Conservation (phyloP, 176 grass and related monocot species). For the Eragrostis nindensis region DNA sequence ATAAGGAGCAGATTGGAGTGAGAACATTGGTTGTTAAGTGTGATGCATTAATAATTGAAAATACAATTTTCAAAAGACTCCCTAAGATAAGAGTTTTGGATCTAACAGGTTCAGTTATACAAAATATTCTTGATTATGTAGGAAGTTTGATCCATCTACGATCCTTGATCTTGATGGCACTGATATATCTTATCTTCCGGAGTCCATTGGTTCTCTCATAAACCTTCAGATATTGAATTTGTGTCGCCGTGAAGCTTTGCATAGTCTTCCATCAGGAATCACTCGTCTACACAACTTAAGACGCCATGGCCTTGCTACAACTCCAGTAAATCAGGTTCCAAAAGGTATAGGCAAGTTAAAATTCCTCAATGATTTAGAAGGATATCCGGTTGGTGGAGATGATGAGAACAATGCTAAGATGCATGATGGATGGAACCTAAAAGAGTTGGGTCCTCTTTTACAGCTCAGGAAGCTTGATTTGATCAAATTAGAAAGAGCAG, state of each 20-base stretch:
- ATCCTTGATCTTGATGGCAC: conserved; percentile 25
- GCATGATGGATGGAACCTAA: too few relatives aligned
- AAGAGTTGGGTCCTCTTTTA: too few relatives aligned
- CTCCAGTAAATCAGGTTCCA: conserved; percentile 27
- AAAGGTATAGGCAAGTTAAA: conserved; percentile 28
- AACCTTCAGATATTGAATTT: conserved; percentile 45
- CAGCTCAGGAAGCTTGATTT: too few relatives aligned
- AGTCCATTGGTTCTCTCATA: conserved; percentile 20
- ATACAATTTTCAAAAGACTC: too few relatives aligned
- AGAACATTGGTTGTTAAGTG: background rate
- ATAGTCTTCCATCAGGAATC: conserved; percentile 14
- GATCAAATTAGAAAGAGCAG: conserved; percentile 8
- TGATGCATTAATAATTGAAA: too few relatives aligned
- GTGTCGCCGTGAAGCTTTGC: background rate
- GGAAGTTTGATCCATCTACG: conserved; percentile 34
- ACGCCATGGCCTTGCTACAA: background rate
- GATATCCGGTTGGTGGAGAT: too few relatives aligned
- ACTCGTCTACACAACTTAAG: conserved; percentile 40
- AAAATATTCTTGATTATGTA: conserved; percentile 32
- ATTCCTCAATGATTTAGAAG: too few relatives aligned
- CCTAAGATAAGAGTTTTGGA: conserved; percentile 25
- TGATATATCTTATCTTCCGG: conserved; percentile 25
- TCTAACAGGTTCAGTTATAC: background rate
- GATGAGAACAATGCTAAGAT: too few relatives aligned
- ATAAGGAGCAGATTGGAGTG: background rate